Evolutionary conservation across 768 basidiomycete species (phyloP), one percentile per base, ranked within the genome.

Genomic region (Xerocomellus intermedius): DNA sequence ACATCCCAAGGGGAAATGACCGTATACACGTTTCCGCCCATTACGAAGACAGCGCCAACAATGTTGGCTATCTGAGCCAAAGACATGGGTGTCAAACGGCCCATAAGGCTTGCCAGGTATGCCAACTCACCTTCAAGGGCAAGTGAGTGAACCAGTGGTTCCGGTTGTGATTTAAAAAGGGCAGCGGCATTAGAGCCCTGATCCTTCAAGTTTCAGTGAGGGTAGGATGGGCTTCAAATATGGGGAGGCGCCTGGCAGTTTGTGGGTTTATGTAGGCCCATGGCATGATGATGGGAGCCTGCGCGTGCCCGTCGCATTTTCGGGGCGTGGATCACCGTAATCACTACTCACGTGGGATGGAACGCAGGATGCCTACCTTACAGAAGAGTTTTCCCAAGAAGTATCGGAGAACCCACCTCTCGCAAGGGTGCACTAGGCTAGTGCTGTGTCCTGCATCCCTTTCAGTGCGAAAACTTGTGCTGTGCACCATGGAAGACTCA

Each of bases 1-100:
- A 73, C 68, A 43, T 75, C 77, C 56, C 70, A 73, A 7, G 82
- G 83, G 33, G 79, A 80, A 12, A 82, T 79, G 54, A 86, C 75
- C 30, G 78, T 77, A 72, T 82, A 85, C 54, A 85, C 76, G 67
- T 86, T 86, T 46, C 79, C 79, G 24, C 82, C 85, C 56, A 85
- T 74, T 56, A 84, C 79, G 48, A 80, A 64, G 68, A 83, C 57
- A 55, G 80, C 84, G 46, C 79, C 78, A 53, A 82, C 44, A 42
- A 86, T 75, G 69, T 86, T 86, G 52, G 78, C 74, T 50, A 85
- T 61, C 80, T 79, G 36, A 16, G 48, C 41, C 14, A 48, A 36
- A 19, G 30, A 19, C 39, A 19, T 36, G 48, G 12, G 16, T n/a
- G 50, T 69, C 56, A 59, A 36, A 37, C 42, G 10, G 30, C 13